These are phyloP conservation scores for Barnettozyma sp. DNA, from an alignment of 805 yeast genomes.

Conservation along the genomic window DNA sequence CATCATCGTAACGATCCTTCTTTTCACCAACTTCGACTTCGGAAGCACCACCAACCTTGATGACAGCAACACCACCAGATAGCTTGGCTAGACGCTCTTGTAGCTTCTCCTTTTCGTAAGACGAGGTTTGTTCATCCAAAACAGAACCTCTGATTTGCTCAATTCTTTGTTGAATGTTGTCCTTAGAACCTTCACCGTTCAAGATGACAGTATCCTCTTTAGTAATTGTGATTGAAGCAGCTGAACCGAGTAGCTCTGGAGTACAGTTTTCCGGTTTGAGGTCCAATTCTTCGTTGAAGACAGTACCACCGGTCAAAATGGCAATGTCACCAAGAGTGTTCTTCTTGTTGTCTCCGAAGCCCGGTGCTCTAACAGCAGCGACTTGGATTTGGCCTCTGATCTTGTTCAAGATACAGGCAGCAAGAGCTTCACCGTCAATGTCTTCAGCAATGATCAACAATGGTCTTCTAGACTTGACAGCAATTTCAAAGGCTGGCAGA, in stretches of 20 bases:
- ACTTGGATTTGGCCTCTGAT: constrained; percentile 98
- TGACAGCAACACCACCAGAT: constrained; percentile 98
- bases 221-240: constrained; percentile 88
- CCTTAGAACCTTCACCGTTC: constrained; percentile 92
- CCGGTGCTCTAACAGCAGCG: constrained; percentile 97
- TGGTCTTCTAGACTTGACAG: constrained; percentile 93
- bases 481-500: constrained; percentile 87
- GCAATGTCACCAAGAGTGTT: constrained; percentile 93
- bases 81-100: constrained; percentile 97
- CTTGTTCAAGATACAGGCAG: constrained; percentile 96
- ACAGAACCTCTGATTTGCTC: constrained; percentile 39
- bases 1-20: constrained; percentile 99
- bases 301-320: constrained; percentile 73
- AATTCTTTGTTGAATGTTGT: constrained; percentile 79
- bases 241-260: constrained; percentile 81
- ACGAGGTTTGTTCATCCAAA: constrained; percentile 28
- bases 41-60: constrained; percentile 95
- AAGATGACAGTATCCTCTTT: constrained; percentile 94
- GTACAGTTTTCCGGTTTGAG: constrained; percentile 96
- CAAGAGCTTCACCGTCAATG: constrained; percentile 96
- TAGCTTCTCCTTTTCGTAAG: constrained; percentile 92
- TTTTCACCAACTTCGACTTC: constrained; percentile 99
- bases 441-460: constrained; percentile 93
- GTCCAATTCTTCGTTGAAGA: constrained; percentile 60
- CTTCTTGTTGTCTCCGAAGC: constrained; percentile 98